Conservation (phyloP, 306 rosid genomes). For the Cicer cuneatum region DNA sequence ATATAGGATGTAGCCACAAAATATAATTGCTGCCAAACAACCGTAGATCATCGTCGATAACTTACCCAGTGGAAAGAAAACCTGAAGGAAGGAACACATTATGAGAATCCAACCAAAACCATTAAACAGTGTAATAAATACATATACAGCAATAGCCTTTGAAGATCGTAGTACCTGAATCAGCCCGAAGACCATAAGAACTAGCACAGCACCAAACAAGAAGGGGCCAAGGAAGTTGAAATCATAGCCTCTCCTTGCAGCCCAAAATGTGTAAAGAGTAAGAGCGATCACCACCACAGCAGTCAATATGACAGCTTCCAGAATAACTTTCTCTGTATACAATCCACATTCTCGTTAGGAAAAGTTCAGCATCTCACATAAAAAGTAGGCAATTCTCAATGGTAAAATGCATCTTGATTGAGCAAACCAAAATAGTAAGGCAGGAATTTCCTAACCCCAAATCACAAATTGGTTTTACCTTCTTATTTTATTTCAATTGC, state of each 20-base stretch:
- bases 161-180: slow-evolving; percentile 68
- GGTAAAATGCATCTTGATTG: not conserved
- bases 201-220: slow-evolving; percentile 73
- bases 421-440: not conserved
- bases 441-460: not conserved
- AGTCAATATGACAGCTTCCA: slow-evolving; percentile 83
- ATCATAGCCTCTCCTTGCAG: slow-evolving; percentile 86
- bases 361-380: not conserved
- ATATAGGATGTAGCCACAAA: slow-evolving; percentile 85
- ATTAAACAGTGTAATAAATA: not conserved
- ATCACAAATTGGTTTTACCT: not conserved
- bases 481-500: not conserved
- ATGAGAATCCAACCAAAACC: not conserved
- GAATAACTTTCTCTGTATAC: slow-evolving; percentile 79
- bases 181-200: slow-evolving; percentile 72
- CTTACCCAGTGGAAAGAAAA: slow-evolving; percentile 75
- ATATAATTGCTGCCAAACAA: slow-evolving; percentile 76
- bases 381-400: not conserved
- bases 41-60: slow-evolving; percentile 87
- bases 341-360: not conserved
- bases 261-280: slow-evolving; percentile 95
- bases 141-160: not conserved
- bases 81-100: not conserved
- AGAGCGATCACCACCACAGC: slow-evolving; percentile 78
- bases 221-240: slow-evolving; percentile 96